These are phyloP conservation scores for Metschnikowia cubensis DNA, from an alignment of 805 yeast genomes.

Conservation along the genomic window DNA sequence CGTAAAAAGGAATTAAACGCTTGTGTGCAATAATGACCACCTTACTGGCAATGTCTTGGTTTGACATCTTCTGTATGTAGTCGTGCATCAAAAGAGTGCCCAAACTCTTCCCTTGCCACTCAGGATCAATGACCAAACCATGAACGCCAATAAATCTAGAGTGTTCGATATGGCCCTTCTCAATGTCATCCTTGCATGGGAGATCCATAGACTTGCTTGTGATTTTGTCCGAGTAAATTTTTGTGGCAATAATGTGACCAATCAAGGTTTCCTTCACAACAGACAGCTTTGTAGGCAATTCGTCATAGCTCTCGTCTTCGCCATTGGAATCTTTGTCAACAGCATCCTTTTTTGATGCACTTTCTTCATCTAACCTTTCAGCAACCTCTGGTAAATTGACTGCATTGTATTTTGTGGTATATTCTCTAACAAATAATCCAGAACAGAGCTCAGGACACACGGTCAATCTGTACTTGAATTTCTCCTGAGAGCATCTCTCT, in stretches of 20 bases:
- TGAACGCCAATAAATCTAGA: slow-evolving; percentile 78
- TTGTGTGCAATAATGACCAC: slow-evolving; percentile 72
- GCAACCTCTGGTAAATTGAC: slow-evolving; percentile 41
- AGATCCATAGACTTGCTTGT: slow-evolving; percentile 58
- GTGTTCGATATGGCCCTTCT: slow-evolving; percentile 67
- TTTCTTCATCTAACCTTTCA: slow-evolving; percentile 27
- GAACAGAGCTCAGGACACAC: slow-evolving; percentile 88
- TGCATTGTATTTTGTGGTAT: slow-evolving; percentile 43
- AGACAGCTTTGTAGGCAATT: slow-evolving; percentile 45
- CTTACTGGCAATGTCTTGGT: slow-evolving; percentile 79
- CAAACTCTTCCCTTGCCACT: slow-evolving; percentile 74
- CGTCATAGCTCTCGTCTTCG: slow-evolving; percentile 28
- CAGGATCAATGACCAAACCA: slow-evolving; percentile 71
- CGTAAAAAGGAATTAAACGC: slow-evolving; percentile 69
- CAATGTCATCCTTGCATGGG: slow-evolving; percentile 38
- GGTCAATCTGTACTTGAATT: slow-evolving; percentile 60
- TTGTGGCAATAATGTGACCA: slow-evolving; percentile 81
- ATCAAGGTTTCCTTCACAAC: slow-evolving; percentile 61
- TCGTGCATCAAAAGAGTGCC: slow-evolving; percentile 84
- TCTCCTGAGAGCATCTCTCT: slow-evolving; percentile 68
- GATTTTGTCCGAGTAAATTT: slow-evolving; percentile 48
- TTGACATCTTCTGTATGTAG: slow-evolving; percentile 83
- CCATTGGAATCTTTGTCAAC: slow-evolving; percentile 18
- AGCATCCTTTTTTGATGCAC: slow-evolving; percentile 10
- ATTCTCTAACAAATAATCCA: slow-evolving; percentile 78